Base-by-base conservation (phyloP, 73 alveolate species). In the Tetrahymena elliotti region DNA sequence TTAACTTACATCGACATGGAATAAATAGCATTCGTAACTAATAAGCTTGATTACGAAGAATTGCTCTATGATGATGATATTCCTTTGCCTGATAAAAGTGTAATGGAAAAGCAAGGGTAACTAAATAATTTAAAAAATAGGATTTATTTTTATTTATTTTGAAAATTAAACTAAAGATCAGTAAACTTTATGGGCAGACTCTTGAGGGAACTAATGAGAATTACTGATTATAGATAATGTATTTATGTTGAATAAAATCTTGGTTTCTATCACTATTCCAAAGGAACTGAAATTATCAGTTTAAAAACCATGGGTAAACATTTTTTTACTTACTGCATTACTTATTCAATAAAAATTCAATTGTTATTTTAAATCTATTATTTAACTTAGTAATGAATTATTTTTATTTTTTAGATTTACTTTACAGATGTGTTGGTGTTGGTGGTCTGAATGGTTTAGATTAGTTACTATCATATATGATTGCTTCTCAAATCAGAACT, bases 11-110 rank as follows among this genome's bases (percentile, higher is more conserved):
- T 94, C 10, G 83, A 83, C 13, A 93, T 95, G 96, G 97, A 95
- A 93, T 38, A 83, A 35, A 93, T 40, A 22, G 95, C 96, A 20
- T 53, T 95, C 20, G 93, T 95, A 18, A 93, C 97, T n/a, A 84
- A 84, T 35, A 95, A 83, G 52, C 54, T 52, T 53, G 94, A 38
- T 12, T 93, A 53, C 35, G 96, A 93, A 82, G 97, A 95, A 38
- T 33, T 93, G 24, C 88, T 93, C 83, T 93, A 95, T 83, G 95
- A 93, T 38, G 97, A 93, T 92, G 96, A 93, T 83, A 95, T 95
- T 39, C 97, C 97, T 18, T 93, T 95, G 96, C 97, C 97, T 18
- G 96, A 95, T 83, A 94, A 93, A n/a, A 95, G 93, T 36, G 82
- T 93, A 4, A 68, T 68, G 88, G 54, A 93, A 41, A 83, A 95